Percentiles rank a stretch among this genome's conserved stretches.
These are phyloP conservation scores for Priceomyces haplophilus DNA, from an alignment of 805 yeast genomes.

Conservation along the genomic window DNA sequence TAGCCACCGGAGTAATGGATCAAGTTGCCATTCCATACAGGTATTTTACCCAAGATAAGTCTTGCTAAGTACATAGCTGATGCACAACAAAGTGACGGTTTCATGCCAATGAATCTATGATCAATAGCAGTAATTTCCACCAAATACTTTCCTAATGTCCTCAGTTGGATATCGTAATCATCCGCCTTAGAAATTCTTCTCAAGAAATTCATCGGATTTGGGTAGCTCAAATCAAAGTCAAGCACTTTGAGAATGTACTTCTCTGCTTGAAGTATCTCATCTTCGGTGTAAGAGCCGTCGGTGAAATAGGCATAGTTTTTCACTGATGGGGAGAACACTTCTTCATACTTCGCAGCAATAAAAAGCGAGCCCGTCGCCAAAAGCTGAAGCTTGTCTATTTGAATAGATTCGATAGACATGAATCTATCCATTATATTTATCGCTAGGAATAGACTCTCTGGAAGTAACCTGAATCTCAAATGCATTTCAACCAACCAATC, in stretches of 20 bases:
- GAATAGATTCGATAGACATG: conserved; percentile 69
- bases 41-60: conserved; percentile 60
- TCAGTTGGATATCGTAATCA: conserved; percentile 76
- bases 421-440: conserved; percentile 86
- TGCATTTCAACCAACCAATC: conserved; percentile 95
- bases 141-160: conserved; percentile 82
- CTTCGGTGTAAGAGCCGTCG: conserved; percentile 79
- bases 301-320: conserved; percentile 84
- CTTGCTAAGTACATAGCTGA: conserved; percentile 84
- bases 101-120: conserved; percentile 65
- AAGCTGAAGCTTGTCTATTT: conserved; percentile 76
- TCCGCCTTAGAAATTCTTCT: conserved; percentile 89
- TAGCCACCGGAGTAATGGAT: conserved; percentile 92
- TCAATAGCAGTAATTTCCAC: conserved; percentile 77
- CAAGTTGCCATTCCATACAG: conserved; percentile 80
- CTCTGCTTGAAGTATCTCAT: conserved; percentile 81
- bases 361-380: conserved; percentile 82
- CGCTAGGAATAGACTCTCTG: conserved; percentile 81
- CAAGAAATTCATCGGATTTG: conserved; percentile 87
- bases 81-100: conserved; percentile 81
- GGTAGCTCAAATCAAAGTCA: conserved; percentile 73
- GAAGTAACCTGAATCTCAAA: conserved; percentile 73
- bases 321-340: conserved; percentile 83
- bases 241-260: conserved; percentile 69
- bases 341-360: conserved; percentile 92